phyloP scores from a whole-genome alignment of 2,329 filamentous ascomycete species.

The Pseudogymnoascus sp. region DNA sequence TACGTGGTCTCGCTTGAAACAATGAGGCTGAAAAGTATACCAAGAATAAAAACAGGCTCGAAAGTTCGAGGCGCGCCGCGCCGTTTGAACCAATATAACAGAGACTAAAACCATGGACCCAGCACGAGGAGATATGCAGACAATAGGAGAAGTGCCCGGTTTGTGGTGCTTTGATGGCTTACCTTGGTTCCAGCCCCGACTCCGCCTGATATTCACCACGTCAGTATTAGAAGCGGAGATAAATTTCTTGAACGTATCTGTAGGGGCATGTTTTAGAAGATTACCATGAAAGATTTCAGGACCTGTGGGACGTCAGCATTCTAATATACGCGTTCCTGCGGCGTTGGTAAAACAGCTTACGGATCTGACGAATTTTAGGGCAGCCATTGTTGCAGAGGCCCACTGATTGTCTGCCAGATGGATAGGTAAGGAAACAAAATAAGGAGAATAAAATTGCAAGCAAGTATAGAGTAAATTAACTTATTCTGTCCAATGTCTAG shows the following conservation, averaged over 20 bases:
- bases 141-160: conserved; percentile 5
- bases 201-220: conserved; percentile 37
- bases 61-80: neutral
- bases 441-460: neutral
- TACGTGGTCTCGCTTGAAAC: neutral
- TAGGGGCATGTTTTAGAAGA: conserved; percentile 8
- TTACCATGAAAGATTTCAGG: conserved; percentile 72
- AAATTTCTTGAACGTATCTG: neutral
- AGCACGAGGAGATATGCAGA: neutral
- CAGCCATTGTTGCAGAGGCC: conserved; percentile 37
- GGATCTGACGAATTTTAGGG: conserved; percentile 58
- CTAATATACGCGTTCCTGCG: conserved; percentile 15
- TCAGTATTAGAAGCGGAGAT: neutral
- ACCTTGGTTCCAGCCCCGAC: conserved; percentile 87
- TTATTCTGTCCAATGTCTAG: neutral
- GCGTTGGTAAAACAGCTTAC: conserved; percentile 38
- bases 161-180: conserved; percentile 21
- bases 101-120: neutral
- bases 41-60: neutral
- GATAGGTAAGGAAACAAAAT: neutral
- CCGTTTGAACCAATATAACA: neutral
- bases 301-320: conserved; percentile 47
- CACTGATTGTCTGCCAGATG: neutral
- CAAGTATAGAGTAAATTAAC: conserved; percentile 1
- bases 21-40: conserved; percentile 11